These are phyloP conservation scores for Globisporangium ultimum DNA, from an alignment of 352 stramenopile species.

Conservation along the genomic window DNA sequence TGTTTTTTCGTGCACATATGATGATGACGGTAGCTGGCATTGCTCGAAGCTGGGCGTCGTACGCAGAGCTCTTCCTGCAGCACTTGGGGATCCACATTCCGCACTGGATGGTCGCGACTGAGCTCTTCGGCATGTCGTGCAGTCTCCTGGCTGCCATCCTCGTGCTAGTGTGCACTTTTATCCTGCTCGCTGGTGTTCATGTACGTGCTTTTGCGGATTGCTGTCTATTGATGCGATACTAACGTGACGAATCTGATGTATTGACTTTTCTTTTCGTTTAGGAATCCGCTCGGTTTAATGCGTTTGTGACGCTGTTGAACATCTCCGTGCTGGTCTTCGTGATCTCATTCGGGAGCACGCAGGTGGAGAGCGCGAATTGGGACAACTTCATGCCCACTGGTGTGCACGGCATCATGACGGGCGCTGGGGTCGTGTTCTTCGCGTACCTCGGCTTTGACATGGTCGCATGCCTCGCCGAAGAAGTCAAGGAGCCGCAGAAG, in stretches of 20 bases:
- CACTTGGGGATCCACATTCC: constrained; percentile 64
- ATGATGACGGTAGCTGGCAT: constrained; percentile 59
- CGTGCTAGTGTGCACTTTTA: constrained; percentile 79
- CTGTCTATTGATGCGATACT: not conserved
- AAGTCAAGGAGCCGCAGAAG: constrained; percentile 87
- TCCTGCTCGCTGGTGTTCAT: constrained; percentile 79
- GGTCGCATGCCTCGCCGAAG: constrained; percentile 89
- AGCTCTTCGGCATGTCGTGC: constrained; percentile 58
- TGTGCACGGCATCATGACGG: constrained; percentile 85
- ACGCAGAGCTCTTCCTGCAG: constrained; percentile 77
- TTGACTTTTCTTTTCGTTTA: constrained; percentile 21
- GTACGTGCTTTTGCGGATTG: constrained; percentile 29
- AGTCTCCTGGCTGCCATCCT: constrained; percentile 80
- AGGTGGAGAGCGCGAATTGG: constrained; percentile 79
- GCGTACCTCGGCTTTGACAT: constrained; percentile 93
- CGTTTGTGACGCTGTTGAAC: constrained; percentile 87
- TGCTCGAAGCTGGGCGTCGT: constrained; percentile 88
- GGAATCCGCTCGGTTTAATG: constrained; percentile 92
- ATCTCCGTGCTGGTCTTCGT: constrained; percentile 89
- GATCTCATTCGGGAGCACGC: constrained; percentile 73
- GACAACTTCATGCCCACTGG: constrained; percentile 84
- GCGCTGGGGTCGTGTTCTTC: constrained; percentile 90
- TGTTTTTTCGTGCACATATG: not conserved
- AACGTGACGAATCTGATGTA: too few relatives aligned
- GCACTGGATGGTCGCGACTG: constrained; percentile 55